Evolutionary conservation across 257 asterid genomes (phyloP), one percentile per base, ranked within the genome.

Genomic region (Solanum piurae): DNA sequence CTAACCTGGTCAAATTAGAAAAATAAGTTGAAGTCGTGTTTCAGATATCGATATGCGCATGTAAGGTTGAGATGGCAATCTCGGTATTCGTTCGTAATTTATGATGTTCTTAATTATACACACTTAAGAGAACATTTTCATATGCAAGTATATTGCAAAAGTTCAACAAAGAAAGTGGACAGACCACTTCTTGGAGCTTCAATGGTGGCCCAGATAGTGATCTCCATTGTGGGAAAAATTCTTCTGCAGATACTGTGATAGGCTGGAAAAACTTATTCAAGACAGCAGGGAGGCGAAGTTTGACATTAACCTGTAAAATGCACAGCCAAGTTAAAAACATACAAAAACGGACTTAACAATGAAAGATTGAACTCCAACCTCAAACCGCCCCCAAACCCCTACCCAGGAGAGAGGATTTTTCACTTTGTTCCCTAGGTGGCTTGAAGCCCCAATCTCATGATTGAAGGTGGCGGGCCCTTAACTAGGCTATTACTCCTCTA

Each of bases 131-230:
- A 25, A 82, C 16, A 82, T 82, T 82, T 49, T 27, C 44, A 49
- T 49, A 82, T 82, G 29, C 86, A 20, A 27, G 5, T 31, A 49
- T 82, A 82, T 31, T 49, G 44, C 44, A 31, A 46, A 29, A 82
- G 86, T 49, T 29, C 29, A 49, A 46, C 27, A 80, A 49, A 49
- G 71, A 49, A 55, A 87, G 86, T 49, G 90, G 88, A 93, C 92
- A 80, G 87, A 96, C 99, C 94, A 96, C 99, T 95, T 96, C 99
- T 93, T 96, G 99, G 89, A 95, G 94, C 92, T 96, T 96, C 92
- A 96, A 83, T 60, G 99, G 99, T 36, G 99, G 98, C 88, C 99
- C 99, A 76, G 98, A 93, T 88, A 96, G 98, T 87, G 99, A 96
- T 93, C 97, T 94, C 99, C 99, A 96, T 69, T 95, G 99, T 12